Evolutionary conservation across 768 basidiomycete genomes (phyloP).

Genomic region (Imleria badia): DNA sequence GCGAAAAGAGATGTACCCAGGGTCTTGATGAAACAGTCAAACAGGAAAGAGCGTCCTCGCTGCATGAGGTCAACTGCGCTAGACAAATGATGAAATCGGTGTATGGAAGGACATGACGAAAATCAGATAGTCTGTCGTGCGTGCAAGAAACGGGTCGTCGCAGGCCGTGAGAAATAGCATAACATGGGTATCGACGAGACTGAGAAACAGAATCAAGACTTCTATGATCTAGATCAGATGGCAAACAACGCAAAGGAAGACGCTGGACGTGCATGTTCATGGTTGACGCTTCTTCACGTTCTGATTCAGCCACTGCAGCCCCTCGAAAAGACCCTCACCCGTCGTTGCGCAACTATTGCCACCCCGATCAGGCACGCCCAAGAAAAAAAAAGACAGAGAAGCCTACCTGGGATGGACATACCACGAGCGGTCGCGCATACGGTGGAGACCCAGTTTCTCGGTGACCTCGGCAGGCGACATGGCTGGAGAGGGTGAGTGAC

Average conservation of each 20-base stretch:
- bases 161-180: constrained; percentile 36
- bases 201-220: constrained; percentile 13
- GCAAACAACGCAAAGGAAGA: constrained; percentile 19
- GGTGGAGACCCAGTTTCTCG: constrained; percentile 91
- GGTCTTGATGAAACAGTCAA: constrained; percentile 11
- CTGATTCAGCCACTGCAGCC: constrained; percentile 95
- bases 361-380: background rate
- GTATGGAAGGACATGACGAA: constrained; percentile 26
- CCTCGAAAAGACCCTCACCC: constrained; percentile 96
- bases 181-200: constrained; percentile 34
- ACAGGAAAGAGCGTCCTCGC: constrained; percentile 13
- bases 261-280: constrained; percentile 37
- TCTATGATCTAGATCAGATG: constrained; percentile 25
- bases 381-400: background rate
- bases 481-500: constrained; percentile 40
- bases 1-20: constrained; percentile 14
- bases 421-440: constrained; percentile 97
- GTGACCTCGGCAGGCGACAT: constrained; percentile 99
- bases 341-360: constrained; percentile 84
- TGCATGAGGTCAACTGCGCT: constrained; percentile 25
- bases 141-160: constrained; percentile 33
- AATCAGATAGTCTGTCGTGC: constrained; percentile 37
- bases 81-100: constrained; percentile 22
- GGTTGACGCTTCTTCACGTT: constrained; percentile 93
- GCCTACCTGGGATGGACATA: constrained; percentile 97